phyloP scores from a whole-genome alignment of 2,329 filamentous ascomycete species.

The Cordyceps tenuipes region DNA sequence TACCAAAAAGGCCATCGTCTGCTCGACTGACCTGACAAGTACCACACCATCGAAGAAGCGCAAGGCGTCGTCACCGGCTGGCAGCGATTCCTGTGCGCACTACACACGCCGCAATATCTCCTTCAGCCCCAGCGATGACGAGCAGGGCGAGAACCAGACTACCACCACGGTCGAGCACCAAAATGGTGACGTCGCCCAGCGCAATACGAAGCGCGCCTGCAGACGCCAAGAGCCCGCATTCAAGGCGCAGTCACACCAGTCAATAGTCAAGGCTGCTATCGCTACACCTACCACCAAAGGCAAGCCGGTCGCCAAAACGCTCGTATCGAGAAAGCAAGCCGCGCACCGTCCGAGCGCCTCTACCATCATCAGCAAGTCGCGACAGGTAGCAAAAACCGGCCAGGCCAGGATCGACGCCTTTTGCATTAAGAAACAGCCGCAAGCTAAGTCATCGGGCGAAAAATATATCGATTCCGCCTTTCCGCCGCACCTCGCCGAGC shows the following conservation, averaged over 20 bases:
- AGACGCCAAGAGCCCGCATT: not conserved
- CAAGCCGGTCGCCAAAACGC: constrained; percentile 24
- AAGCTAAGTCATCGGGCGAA: constrained; percentile 20
- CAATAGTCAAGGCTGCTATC: constrained; percentile 4
- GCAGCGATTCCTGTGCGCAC: not conserved
- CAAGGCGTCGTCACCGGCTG: not conserved
- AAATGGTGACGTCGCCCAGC: not conserved
- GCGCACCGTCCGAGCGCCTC: constrained; percentile 24
- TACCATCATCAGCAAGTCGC: constrained; percentile 25
- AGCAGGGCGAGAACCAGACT: not conserved
- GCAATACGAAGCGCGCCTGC: constrained; percentile 6
- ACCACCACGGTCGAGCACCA: not conserved
- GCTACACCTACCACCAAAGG: constrained; percentile 18
- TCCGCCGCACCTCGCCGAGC: constrained; percentile 46
- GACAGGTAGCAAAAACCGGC: constrained; percentile 19
- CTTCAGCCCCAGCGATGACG: constrained; percentile 8
- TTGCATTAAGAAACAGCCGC: constrained; percentile 28
- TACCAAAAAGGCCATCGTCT: constrained; percentile 1
- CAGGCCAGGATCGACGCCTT: constrained; percentile 33
- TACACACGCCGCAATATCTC: constrained; percentile 1
- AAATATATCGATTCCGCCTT: constrained; percentile 24
- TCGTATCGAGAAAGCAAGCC: constrained; percentile 21
- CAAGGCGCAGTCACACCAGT: not conserved
- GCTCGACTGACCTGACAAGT: not conserved
- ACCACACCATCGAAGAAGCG: constrained; percentile 7